Percentiles rank a stretch among this genome's conserved stretches.
Conservation (phyloP, 257 asterid genomes). For the Solanum medicagineum region DNA sequence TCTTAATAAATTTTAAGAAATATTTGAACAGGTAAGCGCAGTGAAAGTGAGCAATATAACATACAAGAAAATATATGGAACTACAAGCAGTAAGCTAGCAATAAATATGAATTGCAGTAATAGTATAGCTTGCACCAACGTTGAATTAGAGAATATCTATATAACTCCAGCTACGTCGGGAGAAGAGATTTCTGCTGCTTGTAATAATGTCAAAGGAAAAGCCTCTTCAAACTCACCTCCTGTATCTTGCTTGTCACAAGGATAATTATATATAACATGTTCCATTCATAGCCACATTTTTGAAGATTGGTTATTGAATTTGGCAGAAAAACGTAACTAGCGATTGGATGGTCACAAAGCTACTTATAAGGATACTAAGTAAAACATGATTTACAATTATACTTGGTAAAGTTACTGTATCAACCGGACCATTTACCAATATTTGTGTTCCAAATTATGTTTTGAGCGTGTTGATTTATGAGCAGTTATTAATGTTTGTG, state of each 20-base stretch:
- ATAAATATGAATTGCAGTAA: conserved; percentile 3
- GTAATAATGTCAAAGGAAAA: neutral
- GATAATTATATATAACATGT: neutral
- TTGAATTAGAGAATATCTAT: neutral
- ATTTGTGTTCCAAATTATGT: too few relatives aligned
- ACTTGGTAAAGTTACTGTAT: too few relatives aligned
- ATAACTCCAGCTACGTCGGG: neutral
- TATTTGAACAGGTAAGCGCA: neutral
- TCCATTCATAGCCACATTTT: neutral
- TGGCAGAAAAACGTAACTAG: neutral
- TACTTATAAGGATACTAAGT: neutral
- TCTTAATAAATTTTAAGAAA: neutral
- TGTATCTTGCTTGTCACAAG: conserved; percentile 1
- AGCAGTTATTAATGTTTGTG: too few relatives aligned
- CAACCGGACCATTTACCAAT: too few relatives aligned
- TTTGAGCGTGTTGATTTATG: too few relatives aligned
- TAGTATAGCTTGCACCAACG: neutral
- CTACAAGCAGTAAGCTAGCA: neutral
- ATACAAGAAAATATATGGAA: neutral
- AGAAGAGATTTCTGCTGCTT: neutral
- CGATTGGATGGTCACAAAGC: neutral
- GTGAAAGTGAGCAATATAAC: conserved; percentile 7
- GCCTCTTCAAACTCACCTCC: neutral
- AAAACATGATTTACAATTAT: neutral
- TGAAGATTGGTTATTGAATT: neutral